phyloP scores from a whole-genome alignment of 1,284 basidiomycete genomes.

The Ganoderma sinense region DNA sequence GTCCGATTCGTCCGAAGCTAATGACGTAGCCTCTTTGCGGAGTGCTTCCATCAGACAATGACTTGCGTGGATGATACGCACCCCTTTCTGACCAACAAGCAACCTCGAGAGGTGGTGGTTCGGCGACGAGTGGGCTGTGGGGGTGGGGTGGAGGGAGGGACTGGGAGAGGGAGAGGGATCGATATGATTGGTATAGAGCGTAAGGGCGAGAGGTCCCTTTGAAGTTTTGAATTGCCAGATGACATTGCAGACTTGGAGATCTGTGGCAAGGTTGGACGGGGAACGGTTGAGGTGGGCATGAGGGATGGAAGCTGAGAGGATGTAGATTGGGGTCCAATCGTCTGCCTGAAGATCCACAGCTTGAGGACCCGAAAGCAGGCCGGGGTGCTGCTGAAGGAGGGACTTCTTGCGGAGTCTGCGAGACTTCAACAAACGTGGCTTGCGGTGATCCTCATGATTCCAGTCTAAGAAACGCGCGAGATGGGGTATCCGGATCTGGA shows the following conservation, averaged over 20 bases:
- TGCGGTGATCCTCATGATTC: slow-evolving; percentile 23
- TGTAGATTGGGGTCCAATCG: slow-evolving; percentile 21
- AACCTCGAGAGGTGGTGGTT: slow-evolving; percentile 1
- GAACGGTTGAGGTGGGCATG: background rate
- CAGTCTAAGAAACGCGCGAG: slow-evolving; percentile 10
- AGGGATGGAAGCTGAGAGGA: slow-evolving; percentile 17
- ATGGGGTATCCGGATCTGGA: slow-evolving; percentile 6
- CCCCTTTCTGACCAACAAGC: slow-evolving; percentile 4
- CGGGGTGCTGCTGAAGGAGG: slow-evolving; percentile 14
- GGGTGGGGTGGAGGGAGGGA: slow-evolving; percentile 5
- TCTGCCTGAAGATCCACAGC: background rate
- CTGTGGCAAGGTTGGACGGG: background rate
- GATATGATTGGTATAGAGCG: slow-evolving; percentile 26
- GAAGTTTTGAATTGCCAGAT: slow-evolving; percentile 16
- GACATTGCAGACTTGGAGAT: slow-evolving; percentile 14
- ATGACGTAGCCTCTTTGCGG: background rate
- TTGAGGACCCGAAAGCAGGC: slow-evolving; percentile 21
- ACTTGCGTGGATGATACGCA: slow-evolving; percentile 12
- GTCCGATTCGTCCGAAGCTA: background rate
- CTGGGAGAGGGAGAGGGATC: background rate
- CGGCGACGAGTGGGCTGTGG: slow-evolving; percentile 13
- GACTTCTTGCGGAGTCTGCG: slow-evolving; percentile 1
- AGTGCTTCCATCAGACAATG: slow-evolving; percentile 7
- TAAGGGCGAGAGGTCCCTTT: background rate
- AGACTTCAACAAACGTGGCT: background rate